These are phyloP conservation scores for Mycena sanguinolenta DNA, from an alignment of 768 basidiomycete genomes.

Conservation along the genomic window DNA sequence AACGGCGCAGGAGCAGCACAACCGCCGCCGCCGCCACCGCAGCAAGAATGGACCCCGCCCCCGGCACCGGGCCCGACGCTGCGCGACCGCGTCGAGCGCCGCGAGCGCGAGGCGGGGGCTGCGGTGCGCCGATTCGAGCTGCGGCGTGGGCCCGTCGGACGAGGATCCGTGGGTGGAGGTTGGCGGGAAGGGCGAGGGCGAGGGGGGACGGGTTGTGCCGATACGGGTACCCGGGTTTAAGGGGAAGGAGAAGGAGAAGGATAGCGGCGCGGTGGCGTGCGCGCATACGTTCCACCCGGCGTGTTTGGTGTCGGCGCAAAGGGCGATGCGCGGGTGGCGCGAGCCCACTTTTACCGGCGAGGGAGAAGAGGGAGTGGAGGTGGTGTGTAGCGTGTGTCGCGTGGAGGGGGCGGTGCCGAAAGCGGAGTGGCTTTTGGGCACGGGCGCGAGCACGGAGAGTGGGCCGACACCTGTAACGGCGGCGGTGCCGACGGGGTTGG, in stretches of 20 bases:
- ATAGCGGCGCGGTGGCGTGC: constrained; percentile 50
- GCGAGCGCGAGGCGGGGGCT: constrained; percentile 80
- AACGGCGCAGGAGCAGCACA: too few relatives aligned
- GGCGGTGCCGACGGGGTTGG: too few relatives aligned
- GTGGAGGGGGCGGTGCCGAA: constrained; percentile 70
- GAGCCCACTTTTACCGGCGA: constrained; percentile 59
- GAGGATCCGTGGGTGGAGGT: constrained; percentile 68
- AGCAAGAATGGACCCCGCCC: constrained; percentile 67
- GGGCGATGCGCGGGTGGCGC: constrained; percentile 72
- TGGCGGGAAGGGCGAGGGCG: constrained; percentile 40
- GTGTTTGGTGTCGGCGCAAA: constrained; percentile 79
- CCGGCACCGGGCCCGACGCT: constrained; percentile 77
- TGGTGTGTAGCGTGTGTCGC: constrained; percentile 82
- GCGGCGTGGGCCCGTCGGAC: constrained; percentile 81
- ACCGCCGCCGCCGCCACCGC: constrained; percentile 24
- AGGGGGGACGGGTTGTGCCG: neutral
- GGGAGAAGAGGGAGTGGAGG: constrained; percentile 63
- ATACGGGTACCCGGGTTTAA: constrained; percentile 54
- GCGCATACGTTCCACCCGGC: constrained; percentile 77
- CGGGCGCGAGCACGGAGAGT: too few relatives aligned
- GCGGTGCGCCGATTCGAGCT: constrained; percentile 79
- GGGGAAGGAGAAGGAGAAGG: constrained; percentile 25
- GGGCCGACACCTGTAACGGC: too few relatives aligned
- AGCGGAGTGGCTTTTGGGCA: constrained; percentile 65
- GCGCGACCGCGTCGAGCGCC: constrained; percentile 79